Base-by-base conservation (phyloP, 1,284 basidiomycete genomes). In the Boletellus deceptivus region DNA sequence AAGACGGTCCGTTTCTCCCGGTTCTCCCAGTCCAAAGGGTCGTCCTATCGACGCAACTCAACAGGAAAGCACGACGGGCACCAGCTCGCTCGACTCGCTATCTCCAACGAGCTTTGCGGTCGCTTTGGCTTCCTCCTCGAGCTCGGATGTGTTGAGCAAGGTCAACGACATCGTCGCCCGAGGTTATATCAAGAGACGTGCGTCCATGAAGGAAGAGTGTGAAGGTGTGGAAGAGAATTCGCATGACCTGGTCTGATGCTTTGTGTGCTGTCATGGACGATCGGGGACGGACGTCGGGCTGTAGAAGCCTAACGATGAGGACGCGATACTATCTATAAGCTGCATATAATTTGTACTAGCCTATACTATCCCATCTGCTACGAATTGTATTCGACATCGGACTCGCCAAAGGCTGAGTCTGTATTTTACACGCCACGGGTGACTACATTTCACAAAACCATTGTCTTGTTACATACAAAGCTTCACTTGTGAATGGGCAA, bases 21-120 rank as follows among this genome's bases (percentile, higher is more conserved):
- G 48, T 3, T 63, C 59, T 16, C 63, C 52, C 0, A n/a, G 10
- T 9, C 48, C 36, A 5, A 56, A 58, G 44, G 48, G 50, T 9
- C 42, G 14, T 41, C 18, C 51, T 20, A 55, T 49, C 13, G 49
- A 41, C 18, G 44, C 33, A 6, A 36, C 29, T 6, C 43, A 25
- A 7, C 52, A 20, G 17, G 60, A 61, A 6, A 50, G 46, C 9
- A 40, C 46, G 40, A 41, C 33, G 11, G 52, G 50, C 10, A 16
- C 59, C 7, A 53, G 31, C 47, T 53, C 55, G 5, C 48, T 63
- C 2, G 56, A 51, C 2, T 56, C 66, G 22, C 38, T 65, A 17
- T 67, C 67, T 2, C 59, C 59, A 8, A 64, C 61, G 17, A 61
- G 53, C 44, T 50, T 68, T 1, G 60, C 55, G n/a, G 41, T 60